Base-by-base conservation (phyloP, 2,329 filamentous ascomycete genomes). In the Thelonectria blattea region DNA sequence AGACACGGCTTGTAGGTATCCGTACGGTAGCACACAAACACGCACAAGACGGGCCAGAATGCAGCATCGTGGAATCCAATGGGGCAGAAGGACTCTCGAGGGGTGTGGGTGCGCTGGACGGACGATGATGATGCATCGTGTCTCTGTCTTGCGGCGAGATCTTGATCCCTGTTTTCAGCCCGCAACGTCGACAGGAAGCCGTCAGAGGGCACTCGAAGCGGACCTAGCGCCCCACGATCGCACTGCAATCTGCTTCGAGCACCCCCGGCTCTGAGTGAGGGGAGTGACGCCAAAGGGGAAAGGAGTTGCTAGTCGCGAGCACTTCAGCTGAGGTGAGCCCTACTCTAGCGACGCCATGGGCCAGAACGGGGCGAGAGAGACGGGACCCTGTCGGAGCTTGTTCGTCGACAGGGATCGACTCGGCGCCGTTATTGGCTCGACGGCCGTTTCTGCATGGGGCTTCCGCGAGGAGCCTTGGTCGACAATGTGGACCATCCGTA, bases 241-340 rank as follows among this genome's bases (percentile, higher is more conserved):
- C 64, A 70, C 68, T 69, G 68, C 62, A 70, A 70, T 69, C 68
- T 70, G 63, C 62, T 67, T 70, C 48, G 53, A 61, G 63, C 59
- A 30, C 56, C 22, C 60, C 49, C 53, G 49, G 60, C 50, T 56
- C 62, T 69, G 62, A 61, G 30, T 46, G 66, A 70, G 58, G 65
- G 62, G 65, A 66, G 66, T 69, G 68, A 69, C 65, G 63, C 68
- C 66, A 69, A 66, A 66, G 57, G 52, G 48, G 57, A 69, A 66
- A 66, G 57, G 52, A 50, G 57, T 56, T 56, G 56, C 64, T 68
- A 70, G 66, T 67, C 67, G 56, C 65, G 69, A 67, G 65, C 63
- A 60, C 67, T 73, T 75, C 74, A 76, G 74, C 74, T 76, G 74
- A 76, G 73, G 73, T 76, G 74, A 76, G 73, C 73, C 72, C 68